phyloP scores from a whole-genome alignment of 1,139 yeast genomes.

The Kodamaea derodonti region DNA sequence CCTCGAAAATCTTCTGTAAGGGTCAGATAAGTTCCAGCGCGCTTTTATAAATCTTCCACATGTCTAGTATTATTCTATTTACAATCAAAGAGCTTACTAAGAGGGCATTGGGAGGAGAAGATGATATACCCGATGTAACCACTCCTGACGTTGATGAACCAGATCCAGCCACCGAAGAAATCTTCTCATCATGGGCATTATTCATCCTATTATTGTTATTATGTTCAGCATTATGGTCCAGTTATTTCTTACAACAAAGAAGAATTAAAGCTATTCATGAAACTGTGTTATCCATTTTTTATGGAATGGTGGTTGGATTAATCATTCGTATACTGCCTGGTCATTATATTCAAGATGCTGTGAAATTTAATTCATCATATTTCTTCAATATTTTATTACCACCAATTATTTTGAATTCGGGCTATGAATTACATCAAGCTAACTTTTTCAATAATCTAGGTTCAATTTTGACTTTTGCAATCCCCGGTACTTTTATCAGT shows the following conservation, averaged over 20 bases:
- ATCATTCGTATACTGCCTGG: slow-evolving; percentile 90
- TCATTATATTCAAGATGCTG: slow-evolving; percentile 94
- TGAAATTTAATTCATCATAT: slow-evolving; percentile 89
- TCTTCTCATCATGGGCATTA: slow-evolving; percentile 95
- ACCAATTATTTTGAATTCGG: slow-evolving; percentile 93
- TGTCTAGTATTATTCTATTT: slow-evolving; percentile 27
- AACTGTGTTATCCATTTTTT: slow-evolving; percentile 90
- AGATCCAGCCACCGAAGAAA: slow-evolving; percentile 95
- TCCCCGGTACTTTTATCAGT: slow-evolving; percentile 93
- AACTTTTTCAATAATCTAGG: slow-evolving; percentile 92
- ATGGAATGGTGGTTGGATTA: slow-evolving; percentile 94
- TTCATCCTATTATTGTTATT: slow-evolving; percentile 78
- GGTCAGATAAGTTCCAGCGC: too few relatives aligned
- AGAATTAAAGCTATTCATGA: slow-evolving; percentile 94
- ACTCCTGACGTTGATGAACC: slow-evolving; percentile 55
- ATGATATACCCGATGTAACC: slow-evolving; percentile 46
- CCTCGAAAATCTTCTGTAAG: too few relatives aligned
- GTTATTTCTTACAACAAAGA: slow-evolving; percentile 87
- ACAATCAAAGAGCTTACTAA: slow-evolving; percentile 25
- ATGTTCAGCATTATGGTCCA: slow-evolving; percentile 90
- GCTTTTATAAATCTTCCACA: slow-evolving; percentile 7
- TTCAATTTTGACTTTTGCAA: slow-evolving; percentile 89
- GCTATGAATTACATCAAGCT: slow-evolving; percentile 93
- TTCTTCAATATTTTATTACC: slow-evolving; percentile 93
- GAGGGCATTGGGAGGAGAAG: slow-evolving; percentile 32